These are phyloP conservation scores for Saururus chinensis DNA, from an alignment of 164 flowering plant species.

Conservation along the genomic window DNA sequence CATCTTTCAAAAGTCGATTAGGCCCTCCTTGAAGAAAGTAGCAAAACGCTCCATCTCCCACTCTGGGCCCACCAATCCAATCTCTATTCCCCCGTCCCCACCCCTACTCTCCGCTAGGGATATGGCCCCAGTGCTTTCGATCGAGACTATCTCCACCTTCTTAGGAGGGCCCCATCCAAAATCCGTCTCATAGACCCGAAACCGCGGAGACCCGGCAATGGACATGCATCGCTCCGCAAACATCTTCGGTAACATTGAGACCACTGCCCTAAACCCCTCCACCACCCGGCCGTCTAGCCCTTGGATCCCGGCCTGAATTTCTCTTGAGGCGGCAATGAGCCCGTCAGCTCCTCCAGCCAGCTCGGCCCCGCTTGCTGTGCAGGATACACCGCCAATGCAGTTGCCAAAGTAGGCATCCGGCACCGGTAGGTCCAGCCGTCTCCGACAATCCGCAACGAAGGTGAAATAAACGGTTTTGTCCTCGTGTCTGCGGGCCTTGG, in stretches of 20 bases:
- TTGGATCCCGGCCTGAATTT: slow-evolving; percentile 13
- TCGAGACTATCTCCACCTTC: slow-evolving; percentile 8
- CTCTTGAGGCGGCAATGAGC: slow-evolving; percentile 13
- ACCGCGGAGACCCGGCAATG: slow-evolving; percentile 6
- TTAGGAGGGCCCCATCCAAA: slow-evolving; percentile 8
- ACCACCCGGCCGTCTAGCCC: slow-evolving; percentile 1
- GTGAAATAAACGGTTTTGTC: slow-evolving; percentile 7
- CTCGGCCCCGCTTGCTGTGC: not conserved
- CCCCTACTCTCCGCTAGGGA: slow-evolving; percentile 8
- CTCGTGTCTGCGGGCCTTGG: slow-evolving; percentile 8
- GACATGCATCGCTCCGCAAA: not conserved
- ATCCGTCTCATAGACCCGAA: slow-evolving; percentile 6
- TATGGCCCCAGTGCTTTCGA: slow-evolving; percentile 3
- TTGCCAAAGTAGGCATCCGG: slow-evolving; percentile 43
- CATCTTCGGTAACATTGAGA: not conserved
- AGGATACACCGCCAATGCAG: slow-evolving; percentile 16
- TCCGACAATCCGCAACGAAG: slow-evolving; percentile 25
- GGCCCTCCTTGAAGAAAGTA: slow-evolving; percentile 1
- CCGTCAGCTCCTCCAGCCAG: slow-evolving; percentile 22
- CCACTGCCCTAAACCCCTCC: not conserved
- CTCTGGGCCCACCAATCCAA: slow-evolving; percentile 1
- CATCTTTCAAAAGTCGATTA: not conserved
- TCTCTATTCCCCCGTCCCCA: slow-evolving; percentile 8
- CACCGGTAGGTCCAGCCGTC: slow-evolving; percentile 15
- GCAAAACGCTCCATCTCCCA: slow-evolving; percentile 5